Evolutionary conservation across 805 yeast species (phyloP), one percentile per base, ranked within the genome.

Genomic region (Spathaspora hagerdaliae): DNA sequence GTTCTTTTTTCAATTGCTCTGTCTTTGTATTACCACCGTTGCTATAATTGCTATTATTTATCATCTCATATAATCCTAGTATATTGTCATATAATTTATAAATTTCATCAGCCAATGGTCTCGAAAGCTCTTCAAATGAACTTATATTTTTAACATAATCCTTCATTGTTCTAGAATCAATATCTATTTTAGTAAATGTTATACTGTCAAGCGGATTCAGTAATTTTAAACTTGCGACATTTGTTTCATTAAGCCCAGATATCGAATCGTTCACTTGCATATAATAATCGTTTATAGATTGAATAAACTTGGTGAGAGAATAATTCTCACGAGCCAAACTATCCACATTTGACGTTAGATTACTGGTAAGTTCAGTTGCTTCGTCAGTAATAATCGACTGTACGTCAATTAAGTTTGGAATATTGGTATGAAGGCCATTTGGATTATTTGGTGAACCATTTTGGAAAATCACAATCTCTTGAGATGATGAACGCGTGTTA

Each of bases 251-350:
- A 49, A 36, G 11, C n/a, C 19, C 38, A 11, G 40, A n/a, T 12
- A 36, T 33, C 9, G 26, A 31, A 27, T 3, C 13, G 34, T 48
- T 45, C 33, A 67, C 50, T 44, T 60, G 61, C 19, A 47, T 45
- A 39, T 58, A 59, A 50, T 71, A 71, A 1, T 48, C 46, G 38
- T 61, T 67, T 24, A 69, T 42, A 3, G 51, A 50, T 27, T 58
- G 56, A 19, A 67, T 50, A 42, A 71, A 65, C 34, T 51, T 53
- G 10, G 70, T 53, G 47, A 64, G 71, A 46, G 65, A 64, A 39
- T 57, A 58, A 50, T 71, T 72, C 46, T 72, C 75, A 5, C 52
- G 47, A 41, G 67, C 56, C 39, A 71, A 57, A 41, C 61, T 63
- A 41, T 69, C 71, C 5, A 70, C 61, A 19, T 71, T 55, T 7